Evolutionary conservation across 1,284 basidiomycete genomes (phyloP).

Genomic region (Ceratobasidium sp.): DNA sequence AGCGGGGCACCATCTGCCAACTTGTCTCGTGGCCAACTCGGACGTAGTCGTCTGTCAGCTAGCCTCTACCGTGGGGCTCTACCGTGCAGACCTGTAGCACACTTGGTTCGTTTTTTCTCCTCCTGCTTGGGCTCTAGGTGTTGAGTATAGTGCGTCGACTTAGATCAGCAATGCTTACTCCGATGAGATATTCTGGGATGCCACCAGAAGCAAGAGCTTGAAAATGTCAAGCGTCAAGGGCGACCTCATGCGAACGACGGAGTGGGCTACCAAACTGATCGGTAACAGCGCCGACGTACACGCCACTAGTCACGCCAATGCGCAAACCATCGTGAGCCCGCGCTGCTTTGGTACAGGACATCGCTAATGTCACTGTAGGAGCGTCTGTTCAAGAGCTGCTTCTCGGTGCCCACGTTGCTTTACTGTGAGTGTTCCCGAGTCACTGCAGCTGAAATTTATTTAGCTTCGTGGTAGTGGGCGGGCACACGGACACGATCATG

Average conservation of each 20-base stretch:
- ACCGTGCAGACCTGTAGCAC: neutral
- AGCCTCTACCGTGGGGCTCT: neutral
- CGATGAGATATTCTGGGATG: neutral
- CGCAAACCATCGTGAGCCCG: neutral
- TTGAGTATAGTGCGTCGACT: neutral
- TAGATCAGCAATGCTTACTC: constrained; percentile 3
- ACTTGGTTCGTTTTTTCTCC: neutral
- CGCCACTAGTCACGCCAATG: neutral
- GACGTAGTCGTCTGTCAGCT: neutral
- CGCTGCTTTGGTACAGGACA: neutral
- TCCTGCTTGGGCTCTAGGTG: neutral
- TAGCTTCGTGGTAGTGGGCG: neutral
- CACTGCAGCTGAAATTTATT: neutral
- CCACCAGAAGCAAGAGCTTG: neutral
- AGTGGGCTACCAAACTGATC: neutral
- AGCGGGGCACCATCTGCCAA: neutral
- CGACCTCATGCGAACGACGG: neutral
- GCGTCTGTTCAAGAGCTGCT: neutral
- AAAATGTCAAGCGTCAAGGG: neutral
- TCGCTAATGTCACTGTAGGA: neutral
- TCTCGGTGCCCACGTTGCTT: neutral
- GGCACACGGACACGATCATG: neutral
- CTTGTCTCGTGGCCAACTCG: neutral
- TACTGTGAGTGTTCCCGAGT: neutral
- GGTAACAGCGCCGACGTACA: neutral